A percentile compares a stretch with the other conserved stretches of the same genome.
Conservation (phyloP, 768 basidiomycete genomes). For the Boletellus emodensis region DNA sequence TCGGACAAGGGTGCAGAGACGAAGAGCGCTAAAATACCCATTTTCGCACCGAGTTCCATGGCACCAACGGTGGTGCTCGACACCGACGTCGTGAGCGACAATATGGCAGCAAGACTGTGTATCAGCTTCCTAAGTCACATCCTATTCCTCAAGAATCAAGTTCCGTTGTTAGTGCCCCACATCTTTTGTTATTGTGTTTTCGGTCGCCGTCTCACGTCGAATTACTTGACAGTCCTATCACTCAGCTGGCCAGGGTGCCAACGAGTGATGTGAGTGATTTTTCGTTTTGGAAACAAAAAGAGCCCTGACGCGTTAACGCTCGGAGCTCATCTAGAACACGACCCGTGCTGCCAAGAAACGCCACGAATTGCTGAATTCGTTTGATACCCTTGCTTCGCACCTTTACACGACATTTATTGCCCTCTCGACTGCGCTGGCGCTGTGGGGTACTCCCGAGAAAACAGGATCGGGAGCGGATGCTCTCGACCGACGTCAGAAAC, state of each 20-base stretch:
- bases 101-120: slow-evolving; percentile 61
- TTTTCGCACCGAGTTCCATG: slow-evolving; percentile 1
- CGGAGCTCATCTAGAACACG: slow-evolving; percentile 31
- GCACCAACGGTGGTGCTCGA: slow-evolving; percentile 48
- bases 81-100: slow-evolving; percentile 48
- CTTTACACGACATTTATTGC: slow-evolving; percentile 70
- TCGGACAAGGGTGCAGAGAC: neutral
- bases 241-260: slow-evolving; percentile 59
- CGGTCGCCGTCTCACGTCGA: neutral
- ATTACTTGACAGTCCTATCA: slow-evolving; percentile 48
- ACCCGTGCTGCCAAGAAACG: slow-evolving; percentile 55
- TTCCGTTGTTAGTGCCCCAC: slow-evolving; percentile 60
- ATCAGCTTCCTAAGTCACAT: slow-evolving; percentile 63
- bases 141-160: slow-evolving; percentile 72
- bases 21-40: neutral
- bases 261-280: slow-evolving; percentile 36
- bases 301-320: neutral
- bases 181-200: neutral
- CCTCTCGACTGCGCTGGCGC: slow-evolving; percentile 63
- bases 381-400: slow-evolving; percentile 71
- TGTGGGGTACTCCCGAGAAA: slow-evolving; percentile 11
- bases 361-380: slow-evolving; percentile 57
- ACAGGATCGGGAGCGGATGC: neutral
- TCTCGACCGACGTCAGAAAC: neutral
- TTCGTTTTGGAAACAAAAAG: neutral